phyloP scores from a whole-genome alignment of 176 grass and related monocot genomes.

The Musa troglodytarum region DNA sequence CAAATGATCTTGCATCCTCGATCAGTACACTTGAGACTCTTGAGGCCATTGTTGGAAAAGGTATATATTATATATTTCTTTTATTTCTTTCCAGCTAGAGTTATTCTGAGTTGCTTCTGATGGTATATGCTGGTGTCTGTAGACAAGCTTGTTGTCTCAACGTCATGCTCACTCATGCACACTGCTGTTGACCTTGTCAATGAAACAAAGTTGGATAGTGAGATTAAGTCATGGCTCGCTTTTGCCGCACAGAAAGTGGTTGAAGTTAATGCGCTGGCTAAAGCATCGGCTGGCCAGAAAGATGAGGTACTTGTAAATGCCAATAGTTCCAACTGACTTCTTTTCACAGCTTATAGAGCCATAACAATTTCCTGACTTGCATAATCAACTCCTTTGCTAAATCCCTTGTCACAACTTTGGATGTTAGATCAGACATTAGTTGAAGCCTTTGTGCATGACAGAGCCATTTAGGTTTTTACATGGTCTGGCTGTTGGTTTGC shows the following conservation, averaged over 20 bases:
- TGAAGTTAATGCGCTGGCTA: slow-evolving; percentile 83
- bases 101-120: neutral
- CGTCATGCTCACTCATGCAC: slow-evolving; percentile 94
- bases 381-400: no score
- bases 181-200: slow-evolving; percentile 93
- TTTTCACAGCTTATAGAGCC: neutral
- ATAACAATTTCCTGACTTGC: no score
- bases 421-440: neutral
- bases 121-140: slow-evolving; percentile 13
- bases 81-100: neutral
- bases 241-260: slow-evolving; percentile 92
- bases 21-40: slow-evolving; percentile 58
- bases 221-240: slow-evolving; percentile 92
- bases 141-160: slow-evolving; percentile 93
- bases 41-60: slow-evolving; percentile 81
- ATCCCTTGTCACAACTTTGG: neutral
- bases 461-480: neutral
- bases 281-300: slow-evolving; percentile 70
- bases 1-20: slow-evolving; percentile 81
- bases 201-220: slow-evolving; percentile 77
- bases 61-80: slow-evolving; percentile 27
- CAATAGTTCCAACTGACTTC: no score
- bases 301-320: slow-evolving; percentile 50
- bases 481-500: neutral
- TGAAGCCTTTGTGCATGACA: neutral